Conservation (phyloP, 2,329 filamentous ascomycete species). For the Malbranchea zuffiana region DNA sequence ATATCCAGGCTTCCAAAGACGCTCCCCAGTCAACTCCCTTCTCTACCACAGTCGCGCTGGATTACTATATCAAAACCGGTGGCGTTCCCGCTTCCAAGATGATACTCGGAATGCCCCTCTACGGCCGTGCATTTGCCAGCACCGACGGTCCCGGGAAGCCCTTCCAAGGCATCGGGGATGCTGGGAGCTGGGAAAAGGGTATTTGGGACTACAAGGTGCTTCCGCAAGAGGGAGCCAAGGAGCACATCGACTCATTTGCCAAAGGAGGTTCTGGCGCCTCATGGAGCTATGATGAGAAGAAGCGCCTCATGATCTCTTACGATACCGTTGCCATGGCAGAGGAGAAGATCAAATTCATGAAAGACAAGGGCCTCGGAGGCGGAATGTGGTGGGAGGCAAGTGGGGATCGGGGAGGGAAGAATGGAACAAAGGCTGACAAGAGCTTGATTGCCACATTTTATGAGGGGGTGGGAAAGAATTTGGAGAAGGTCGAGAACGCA, state of each 20-base stretch:
- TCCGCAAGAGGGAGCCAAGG: constrained; percentile 55
- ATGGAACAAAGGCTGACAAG: constrained; percentile 28
- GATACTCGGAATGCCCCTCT: constrained; percentile 90
- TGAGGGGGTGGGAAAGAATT: constrained; percentile 22
- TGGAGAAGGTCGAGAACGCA: constrained; percentile 29
- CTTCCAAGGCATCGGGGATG: constrained; percentile 63
- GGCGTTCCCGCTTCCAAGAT: constrained; percentile 58
- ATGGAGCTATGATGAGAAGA: constrained; percentile 60
- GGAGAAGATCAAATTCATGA: constrained; percentile 62
- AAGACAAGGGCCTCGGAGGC: constrained; percentile 58
- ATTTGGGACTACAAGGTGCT: constrained; percentile 83
- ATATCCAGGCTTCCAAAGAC: constrained; percentile 52
- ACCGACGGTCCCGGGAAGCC: constrained; percentile 64
- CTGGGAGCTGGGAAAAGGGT: constrained; percentile 67
- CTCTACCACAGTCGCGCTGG: constrained; percentile 58
- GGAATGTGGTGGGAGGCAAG: constrained; percentile 96
- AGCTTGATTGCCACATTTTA: constrained; percentile 56
- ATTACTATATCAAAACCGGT: constrained; percentile 55
- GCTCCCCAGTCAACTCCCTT: constrained; percentile 64
- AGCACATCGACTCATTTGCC: constrained; percentile 45
- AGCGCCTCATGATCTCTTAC: constrained; percentile 64
- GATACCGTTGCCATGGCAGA: constrained; percentile 50
- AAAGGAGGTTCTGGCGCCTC: constrained; percentile 49
- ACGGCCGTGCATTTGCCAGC: constrained; percentile 73
- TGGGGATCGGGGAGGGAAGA: constrained; percentile 54